phyloP scores from a whole-genome alignment of 176 grass and related monocot species.

The Chrysopogon serrulatus region DNA sequence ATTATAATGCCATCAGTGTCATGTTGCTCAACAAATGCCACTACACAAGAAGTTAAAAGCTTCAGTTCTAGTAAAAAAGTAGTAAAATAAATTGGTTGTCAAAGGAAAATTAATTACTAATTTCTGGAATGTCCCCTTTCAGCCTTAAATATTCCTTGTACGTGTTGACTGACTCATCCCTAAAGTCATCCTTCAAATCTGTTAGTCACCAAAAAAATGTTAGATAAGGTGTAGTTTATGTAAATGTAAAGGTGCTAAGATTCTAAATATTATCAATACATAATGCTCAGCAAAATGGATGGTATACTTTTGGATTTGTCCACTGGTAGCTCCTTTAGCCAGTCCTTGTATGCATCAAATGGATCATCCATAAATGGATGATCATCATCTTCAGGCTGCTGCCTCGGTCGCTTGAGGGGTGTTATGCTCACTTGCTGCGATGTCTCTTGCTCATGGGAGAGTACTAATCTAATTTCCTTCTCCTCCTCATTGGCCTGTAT shows the following conservation, averaged over 20 bases:
- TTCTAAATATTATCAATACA: not conserved
- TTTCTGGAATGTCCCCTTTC: not conserved
- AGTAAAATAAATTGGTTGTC: not conserved
- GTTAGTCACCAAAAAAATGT: not conserved
- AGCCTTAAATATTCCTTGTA: not conserved
- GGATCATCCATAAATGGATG: not conserved
- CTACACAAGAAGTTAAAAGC: too few relatives aligned
- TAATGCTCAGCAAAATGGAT: not conserved
- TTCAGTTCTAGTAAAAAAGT: too few relatives aligned
- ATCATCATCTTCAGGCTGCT: not conserved
- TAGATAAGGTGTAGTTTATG: not conserved
- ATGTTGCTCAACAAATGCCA: too few relatives aligned
- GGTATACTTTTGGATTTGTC: too few relatives aligned
- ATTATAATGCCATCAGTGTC: too few relatives aligned
- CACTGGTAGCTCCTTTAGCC: too few relatives aligned
- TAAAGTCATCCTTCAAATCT: too few relatives aligned
- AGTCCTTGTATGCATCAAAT: too few relatives aligned
- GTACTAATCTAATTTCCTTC: not conserved
- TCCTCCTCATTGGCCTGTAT: not conserved
- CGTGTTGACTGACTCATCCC: too few relatives aligned
- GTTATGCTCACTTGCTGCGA: not conserved
- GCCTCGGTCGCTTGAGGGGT: not conserved
- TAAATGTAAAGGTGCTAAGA: not conserved
- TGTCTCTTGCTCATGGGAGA: not conserved
- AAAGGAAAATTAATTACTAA: not conserved